Conservation (phyloP, 2,329 filamentous ascomycete genomes). For the Arthrobotrys pseudoclavata region DNA sequence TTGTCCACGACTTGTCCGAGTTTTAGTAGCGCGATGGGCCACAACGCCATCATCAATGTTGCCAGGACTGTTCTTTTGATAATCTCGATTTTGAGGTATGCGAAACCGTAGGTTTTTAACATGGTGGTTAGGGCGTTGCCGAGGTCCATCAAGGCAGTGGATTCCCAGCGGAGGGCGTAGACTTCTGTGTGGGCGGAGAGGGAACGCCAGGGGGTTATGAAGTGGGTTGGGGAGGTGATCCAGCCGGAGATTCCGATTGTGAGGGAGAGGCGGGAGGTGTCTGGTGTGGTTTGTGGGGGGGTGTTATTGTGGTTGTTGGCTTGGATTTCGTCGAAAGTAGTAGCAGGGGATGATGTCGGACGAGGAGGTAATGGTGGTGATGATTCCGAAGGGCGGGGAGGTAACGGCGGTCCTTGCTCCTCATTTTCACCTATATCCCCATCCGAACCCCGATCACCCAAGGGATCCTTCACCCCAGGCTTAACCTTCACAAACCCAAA, state of each 20-base stretch:
- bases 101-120: conserved; percentile 85
- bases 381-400: not conserved
- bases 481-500: conserved; percentile 86
- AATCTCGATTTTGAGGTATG: conserved; percentile 79
- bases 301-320: conserved; percentile 68
- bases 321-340: conserved; percentile 33
- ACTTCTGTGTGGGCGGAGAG: conserved; percentile 77
- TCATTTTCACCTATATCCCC: not conserved
- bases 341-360: conserved; percentile 41
- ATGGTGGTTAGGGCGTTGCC: conserved; percentile 83
- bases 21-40: conserved; percentile 77
- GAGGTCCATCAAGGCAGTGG: conserved; percentile 80
- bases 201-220: conserved; percentile 82
- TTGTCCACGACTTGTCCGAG: conserved; percentile 81
- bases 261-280: conserved; percentile 75
- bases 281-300: not conserved
- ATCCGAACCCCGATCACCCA: not conserved
- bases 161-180: conserved; percentile 79
- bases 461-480: conserved; percentile 66
- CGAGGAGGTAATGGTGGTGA: conserved; percentile 60
- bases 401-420: not conserved
- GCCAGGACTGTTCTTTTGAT: conserved; percentile 79
- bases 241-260: conserved; percentile 87
- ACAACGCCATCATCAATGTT: conserved; percentile 76
- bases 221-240: conserved; percentile 78